Evolutionary conservation across 208 protist genomes (phyloP), one percentile per base, ranked within the genome.

Genomic region (Blechomonas ayalai): DNA sequence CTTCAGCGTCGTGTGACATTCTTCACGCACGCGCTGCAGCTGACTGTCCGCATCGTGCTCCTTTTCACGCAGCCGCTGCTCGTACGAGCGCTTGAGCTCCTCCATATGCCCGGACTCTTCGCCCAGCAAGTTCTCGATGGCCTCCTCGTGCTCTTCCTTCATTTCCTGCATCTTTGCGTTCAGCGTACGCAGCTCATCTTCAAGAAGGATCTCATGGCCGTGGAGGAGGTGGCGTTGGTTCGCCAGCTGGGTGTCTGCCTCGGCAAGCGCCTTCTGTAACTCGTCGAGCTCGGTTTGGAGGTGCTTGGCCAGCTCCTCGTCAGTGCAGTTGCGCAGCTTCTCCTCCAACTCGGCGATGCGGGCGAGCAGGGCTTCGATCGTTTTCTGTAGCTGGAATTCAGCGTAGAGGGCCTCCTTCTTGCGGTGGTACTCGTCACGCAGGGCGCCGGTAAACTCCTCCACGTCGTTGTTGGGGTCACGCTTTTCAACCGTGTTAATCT

Each of bases 101-200:
- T 67, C 69, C 32, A 49, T 67, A 12, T 48, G 39, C 13, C 54
- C 64, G 16, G 59, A 32, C 47, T 84, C 73, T 43, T 82, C 79
- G 32, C 58, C 70, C 15, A 83, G 53, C 18, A 83, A 31, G 6
- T 37, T 55, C 63, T 90, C 81, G 8, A 82, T 56, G 19, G 67
- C 57, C 42, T 84, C 74, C 48, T 86, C 74, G 56, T 91, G 69
- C 52, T 82, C 65, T 27, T 76, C 65, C 33, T 68, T 69, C 64
- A 87, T 70, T 42, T 79, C 62, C 47, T 83, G 77, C 57, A 88
- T 70, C 52, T 78, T 84, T 26, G 73, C 72, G 42, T 82, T 74
- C 28, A 79, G 16, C 20, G 73, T 59, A 31, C 71, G 67, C 33
- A 84, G 53, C 45, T 82, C 55, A 23, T 87, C 78, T 47, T 86